Evolutionary conservation across 1,139 yeast genomes (phyloP).

Genomic region (Hyphopichia wangnamkhiaoensis): DNA sequence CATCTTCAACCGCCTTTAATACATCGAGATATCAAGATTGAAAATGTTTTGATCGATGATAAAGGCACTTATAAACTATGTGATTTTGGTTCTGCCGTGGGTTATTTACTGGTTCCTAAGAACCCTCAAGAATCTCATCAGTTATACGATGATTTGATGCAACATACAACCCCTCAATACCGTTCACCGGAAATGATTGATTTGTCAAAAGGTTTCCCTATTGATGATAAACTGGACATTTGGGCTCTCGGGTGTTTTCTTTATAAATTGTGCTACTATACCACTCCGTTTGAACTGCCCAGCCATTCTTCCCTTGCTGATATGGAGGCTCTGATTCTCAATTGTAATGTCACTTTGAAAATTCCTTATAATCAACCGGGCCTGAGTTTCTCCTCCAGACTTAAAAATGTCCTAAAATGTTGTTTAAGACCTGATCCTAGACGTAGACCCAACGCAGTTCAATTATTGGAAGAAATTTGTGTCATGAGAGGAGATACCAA

Average conservation of each 20-base stretch:
- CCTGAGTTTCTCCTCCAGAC: conserved; percentile 38
- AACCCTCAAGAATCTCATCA: conserved; percentile 65
- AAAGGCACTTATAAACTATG: conserved; percentile 77
- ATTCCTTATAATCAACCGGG: conserved; percentile 42
- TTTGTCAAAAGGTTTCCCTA: conserved; percentile 77
- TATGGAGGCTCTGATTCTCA: conserved; percentile 40
- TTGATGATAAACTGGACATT: conserved; percentile 91
- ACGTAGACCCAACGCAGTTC: conserved; percentile 70
- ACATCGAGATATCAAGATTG: conserved; percentile 94
- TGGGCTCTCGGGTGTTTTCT: conserved; percentile 96
- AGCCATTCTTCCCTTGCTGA: conserved; percentile 37
- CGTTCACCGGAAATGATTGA: conserved; percentile 97
- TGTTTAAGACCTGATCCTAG: conserved; percentile 70
- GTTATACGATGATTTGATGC: conserved; percentile 79
- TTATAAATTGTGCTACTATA: conserved; percentile 88
- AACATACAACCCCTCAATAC: conserved; percentile 97
- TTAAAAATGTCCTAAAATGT: conserved; percentile 61
- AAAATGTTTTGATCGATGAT: conserved; percentile 81
- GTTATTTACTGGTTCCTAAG: conserved; percentile 63
- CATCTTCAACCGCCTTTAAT: conserved; percentile 76
- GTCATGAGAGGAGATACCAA: conserved; percentile 52
- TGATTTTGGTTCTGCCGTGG: conserved; percentile 93
- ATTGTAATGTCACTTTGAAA: conserved; percentile 33
- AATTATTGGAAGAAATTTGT: conserved; percentile 70
- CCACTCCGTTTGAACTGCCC: conserved; percentile 89